Evolutionary conservation across 176 grass and related monocot species (phyloP), one percentile per base, ranked within the genome.

Genomic region (Tillandsia fasciculata): DNA sequence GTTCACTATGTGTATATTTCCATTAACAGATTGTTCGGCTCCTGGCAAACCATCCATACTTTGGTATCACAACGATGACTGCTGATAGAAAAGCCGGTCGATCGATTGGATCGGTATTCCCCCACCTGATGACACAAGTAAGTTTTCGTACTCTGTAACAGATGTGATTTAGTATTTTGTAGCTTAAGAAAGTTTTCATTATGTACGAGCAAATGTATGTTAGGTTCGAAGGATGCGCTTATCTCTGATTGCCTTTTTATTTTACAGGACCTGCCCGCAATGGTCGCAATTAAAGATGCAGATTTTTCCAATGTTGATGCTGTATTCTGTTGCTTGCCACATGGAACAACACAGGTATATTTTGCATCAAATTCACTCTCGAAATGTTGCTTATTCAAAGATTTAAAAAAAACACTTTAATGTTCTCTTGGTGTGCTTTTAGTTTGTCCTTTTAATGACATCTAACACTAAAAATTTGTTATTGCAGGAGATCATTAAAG

Each of bases 321-420:
- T 69, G 89, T 93, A 64, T 97, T 97, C 87, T 97, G 94, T 90
- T 97, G 94, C 82, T 90, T 97, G 79, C 94, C 94, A 74, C 94
- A 97, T 80, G 94, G 89, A 20, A 96, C 88, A 74, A 96, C 92
- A 51, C 92, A 96, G 85, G 92, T 96, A 42, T 67, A 49, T 78
- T 75, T 64, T 81, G 10, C 10, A 70, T 70, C 33, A 6, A 42
- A 42, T 42, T 42, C 33, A 42, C 33, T 42, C 33, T 42, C 4
- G 33, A 42, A 42, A 42, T 42, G 33, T 7, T 42, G 33, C 4
- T 42, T 42, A 42, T 42, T 42, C 33, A 7, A 42, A 42, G 33
- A 42, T 20, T 50, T 48, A 50, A 50, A 33, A 63, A 11, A 72
- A 11, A 17, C 48, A n/a, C 8, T 10, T 72, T 52, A 8, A 1